phyloP scores from a whole-genome alignment of 345 rosid genomes.

The Eucalyptus dawsonii region DNA sequence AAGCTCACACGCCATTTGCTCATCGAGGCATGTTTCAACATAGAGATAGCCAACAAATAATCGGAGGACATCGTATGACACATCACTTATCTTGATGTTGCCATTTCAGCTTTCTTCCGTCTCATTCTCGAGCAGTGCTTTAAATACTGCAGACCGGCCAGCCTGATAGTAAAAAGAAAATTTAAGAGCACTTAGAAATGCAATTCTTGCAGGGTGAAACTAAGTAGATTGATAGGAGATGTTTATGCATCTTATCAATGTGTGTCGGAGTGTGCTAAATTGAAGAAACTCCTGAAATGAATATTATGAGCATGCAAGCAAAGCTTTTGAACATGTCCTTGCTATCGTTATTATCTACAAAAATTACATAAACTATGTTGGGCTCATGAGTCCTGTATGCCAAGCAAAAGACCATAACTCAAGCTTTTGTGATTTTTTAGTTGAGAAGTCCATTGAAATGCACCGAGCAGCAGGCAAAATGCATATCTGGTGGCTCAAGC shows the following conservation, averaged over 20 bases:
- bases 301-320: background rate
- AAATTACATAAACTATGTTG: background rate
- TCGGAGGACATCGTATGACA: constrained; percentile 52
- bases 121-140: constrained; percentile 83
- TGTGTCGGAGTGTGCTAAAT: background rate
- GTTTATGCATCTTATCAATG: constrained; percentile 4
- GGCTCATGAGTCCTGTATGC: background rate
- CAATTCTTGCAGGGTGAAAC: background rate
- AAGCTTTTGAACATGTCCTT: background rate
- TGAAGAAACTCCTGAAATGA: background rate
- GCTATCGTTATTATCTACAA: background rate
- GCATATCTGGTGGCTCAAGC: background rate
- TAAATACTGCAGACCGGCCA: constrained; percentile 70
- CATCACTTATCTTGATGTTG: constrained; percentile 61
- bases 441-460: background rate
- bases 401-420: background rate
- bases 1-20: constrained; percentile 71
- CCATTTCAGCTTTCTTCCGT: constrained; percentile 84
- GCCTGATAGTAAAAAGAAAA: constrained; percentile 20
- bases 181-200: background rate
- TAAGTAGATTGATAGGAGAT: background rate
- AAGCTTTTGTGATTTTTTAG: background rate
- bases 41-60: constrained; percentile 58
- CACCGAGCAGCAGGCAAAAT: background rate
- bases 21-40: constrained; percentile 70